Evolutionary conservation across 225 moss, liverwort and hornwort species (phyloP).

Genomic region (Anthoceros angustus): DNA sequence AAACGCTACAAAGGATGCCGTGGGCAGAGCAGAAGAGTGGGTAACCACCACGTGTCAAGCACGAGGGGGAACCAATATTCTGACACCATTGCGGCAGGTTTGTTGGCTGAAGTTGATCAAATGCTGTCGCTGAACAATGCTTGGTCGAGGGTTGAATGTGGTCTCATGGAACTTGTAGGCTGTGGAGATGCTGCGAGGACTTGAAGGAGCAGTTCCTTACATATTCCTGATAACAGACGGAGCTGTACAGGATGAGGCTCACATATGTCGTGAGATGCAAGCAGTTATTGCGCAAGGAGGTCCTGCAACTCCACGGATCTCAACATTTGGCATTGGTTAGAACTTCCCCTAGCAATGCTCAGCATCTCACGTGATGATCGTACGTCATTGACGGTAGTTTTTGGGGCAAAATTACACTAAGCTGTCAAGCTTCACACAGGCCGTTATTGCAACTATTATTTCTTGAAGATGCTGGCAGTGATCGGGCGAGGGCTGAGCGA

Average conservation of each 20-base stretch:
- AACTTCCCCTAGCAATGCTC: not conserved
- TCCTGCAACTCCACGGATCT: slow-evolving; percentile 44
- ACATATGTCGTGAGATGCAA: slow-evolving; percentile 49
- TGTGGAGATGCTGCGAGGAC: slow-evolving; percentile 34
- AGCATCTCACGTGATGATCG: too few relatives aligned
- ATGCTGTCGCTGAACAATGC: not conserved
- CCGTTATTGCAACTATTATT: slow-evolving; percentile 65
- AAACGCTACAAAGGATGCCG: slow-evolving; percentile 19
- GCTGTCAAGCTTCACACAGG: slow-evolving; percentile 20
- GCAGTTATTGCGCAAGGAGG: slow-evolving; percentile 27
- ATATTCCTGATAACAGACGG: slow-evolving; percentile 65
- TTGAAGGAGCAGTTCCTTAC: slow-evolving; percentile 42
- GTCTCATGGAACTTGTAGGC: slow-evolving; percentile 31
- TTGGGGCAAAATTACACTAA: not conserved
- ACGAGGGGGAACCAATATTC: slow-evolving; percentile 63
- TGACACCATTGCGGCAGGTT: slow-evolving; percentile 54
- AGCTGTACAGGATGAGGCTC: slow-evolving; percentile 47
- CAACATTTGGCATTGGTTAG: slow-evolving; percentile 60
- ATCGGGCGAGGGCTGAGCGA: slow-evolving; percentile 63
- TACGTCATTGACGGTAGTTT: not conserved
- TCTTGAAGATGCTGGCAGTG: slow-evolving; percentile 71
- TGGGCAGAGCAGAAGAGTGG: slow-evolving; percentile 49
- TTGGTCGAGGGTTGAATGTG: not conserved
- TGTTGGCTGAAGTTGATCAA: slow-evolving; percentile 1
- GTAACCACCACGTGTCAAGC: slow-evolving; percentile 33